phyloP scores from a whole-genome alignment of 352 stramenopile genomes.

The Elongisporangium senticosum region DNA sequence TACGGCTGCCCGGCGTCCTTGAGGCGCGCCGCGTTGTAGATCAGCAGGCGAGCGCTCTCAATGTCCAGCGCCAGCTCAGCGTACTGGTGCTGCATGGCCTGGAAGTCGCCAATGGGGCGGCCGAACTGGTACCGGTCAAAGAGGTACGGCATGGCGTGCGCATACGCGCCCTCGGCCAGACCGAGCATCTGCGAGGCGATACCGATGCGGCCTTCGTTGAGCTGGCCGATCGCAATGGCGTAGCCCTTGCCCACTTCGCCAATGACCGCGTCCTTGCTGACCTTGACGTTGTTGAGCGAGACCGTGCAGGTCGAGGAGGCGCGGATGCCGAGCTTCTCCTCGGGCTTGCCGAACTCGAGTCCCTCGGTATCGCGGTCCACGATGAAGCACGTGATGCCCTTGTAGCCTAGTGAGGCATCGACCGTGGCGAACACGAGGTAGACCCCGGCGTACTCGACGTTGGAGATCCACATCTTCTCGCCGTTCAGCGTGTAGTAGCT shows the following conservation, averaged over 20 bases:
- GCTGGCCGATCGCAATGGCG: slow-evolving; percentile 94
- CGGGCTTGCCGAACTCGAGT: slow-evolving; percentile 81
- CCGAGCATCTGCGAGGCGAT: slow-evolving; percentile 95
- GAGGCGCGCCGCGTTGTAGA: slow-evolving; percentile 89
- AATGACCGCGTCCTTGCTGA: slow-evolving; percentile 84
- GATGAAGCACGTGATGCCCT: slow-evolving; percentile 95
- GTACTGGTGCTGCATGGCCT: slow-evolving; percentile 94
- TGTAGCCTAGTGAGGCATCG: slow-evolving; percentile 85
- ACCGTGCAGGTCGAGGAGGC: slow-evolving; percentile 92
- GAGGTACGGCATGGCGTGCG: slow-evolving; percentile 90
- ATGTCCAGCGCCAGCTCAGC: slow-evolving; percentile 89
- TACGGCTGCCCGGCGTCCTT: slow-evolving; percentile 89
- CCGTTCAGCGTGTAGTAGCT: slow-evolving; percentile 92
- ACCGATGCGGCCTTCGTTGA: slow-evolving; percentile 91
- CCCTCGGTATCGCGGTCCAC: slow-evolving; percentile 86
- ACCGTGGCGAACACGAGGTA: slow-evolving; percentile 94
- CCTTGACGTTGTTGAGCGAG: slow-evolving; percentile 88
- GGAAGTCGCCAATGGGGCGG: slow-evolving; percentile 86
- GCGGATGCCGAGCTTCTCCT: slow-evolving; percentile 94
- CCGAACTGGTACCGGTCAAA: slow-evolving; percentile 92
- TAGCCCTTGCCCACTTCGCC: slow-evolving; percentile 87
- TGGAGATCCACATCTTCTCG: slow-evolving; percentile 95
- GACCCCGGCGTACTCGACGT: slow-evolving; percentile 88
- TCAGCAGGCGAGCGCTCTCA: slow-evolving; percentile 83
- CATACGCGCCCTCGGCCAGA: slow-evolving; percentile 90